These are phyloP conservation scores for Aspergillus homomorphus DNA, from an alignment of 495 filamentous ascomycete genomes.

Conservation along the genomic window DNA sequence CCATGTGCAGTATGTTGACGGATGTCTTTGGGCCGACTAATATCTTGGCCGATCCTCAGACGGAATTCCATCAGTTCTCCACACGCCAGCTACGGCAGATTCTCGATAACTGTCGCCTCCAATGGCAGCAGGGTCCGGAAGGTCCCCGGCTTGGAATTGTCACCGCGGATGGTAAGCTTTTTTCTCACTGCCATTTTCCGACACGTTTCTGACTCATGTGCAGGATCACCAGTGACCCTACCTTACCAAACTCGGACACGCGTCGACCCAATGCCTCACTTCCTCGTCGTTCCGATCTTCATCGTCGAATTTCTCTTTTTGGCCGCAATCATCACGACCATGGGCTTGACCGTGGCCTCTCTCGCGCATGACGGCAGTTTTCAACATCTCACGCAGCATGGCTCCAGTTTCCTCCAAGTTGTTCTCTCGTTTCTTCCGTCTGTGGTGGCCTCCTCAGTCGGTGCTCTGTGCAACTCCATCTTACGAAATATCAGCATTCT, in stretches of 20 bases:
- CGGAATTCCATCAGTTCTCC: conserved; percentile 39
- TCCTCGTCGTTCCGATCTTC: conserved; percentile 41
- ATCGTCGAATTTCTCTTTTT: conserved; percentile 38
- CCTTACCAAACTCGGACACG: conserved; percentile 25
- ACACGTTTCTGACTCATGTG: not conserved
- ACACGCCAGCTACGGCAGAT: conserved; percentile 37
- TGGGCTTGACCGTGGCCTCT: conserved; percentile 33
- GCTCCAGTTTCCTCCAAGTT: conserved; percentile 37
- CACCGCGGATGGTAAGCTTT: conserved; percentile 29
- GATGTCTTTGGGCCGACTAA: conserved; percentile 35
- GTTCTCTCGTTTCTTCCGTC: conserved; percentile 39
- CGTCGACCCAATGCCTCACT: conserved; percentile 40
- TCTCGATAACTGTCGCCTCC: conserved; percentile 30
- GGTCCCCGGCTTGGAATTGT: conserved; percentile 38
- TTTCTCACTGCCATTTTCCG: no score
- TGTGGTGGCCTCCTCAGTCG: conserved; percentile 36
- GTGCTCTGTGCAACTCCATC: conserved; percentile 39
- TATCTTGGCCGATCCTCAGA: conserved; percentile 29
- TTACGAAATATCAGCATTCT: conserved; percentile 41
- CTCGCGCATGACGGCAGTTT: conserved; percentile 34
- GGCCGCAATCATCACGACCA: conserved; percentile 34
- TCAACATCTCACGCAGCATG: conserved; percentile 35
- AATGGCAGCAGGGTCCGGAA: conserved; percentile 32
- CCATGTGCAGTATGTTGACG: conserved; percentile 43
- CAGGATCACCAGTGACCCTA: conserved; percentile 29